A percentile compares a stretch with the other conserved stretches of the same genome.
These are phyloP conservation scores for Mortierella sp. DNA, from an alignment of 371 early-diverging fungal species.

Conservation along the genomic window DNA sequence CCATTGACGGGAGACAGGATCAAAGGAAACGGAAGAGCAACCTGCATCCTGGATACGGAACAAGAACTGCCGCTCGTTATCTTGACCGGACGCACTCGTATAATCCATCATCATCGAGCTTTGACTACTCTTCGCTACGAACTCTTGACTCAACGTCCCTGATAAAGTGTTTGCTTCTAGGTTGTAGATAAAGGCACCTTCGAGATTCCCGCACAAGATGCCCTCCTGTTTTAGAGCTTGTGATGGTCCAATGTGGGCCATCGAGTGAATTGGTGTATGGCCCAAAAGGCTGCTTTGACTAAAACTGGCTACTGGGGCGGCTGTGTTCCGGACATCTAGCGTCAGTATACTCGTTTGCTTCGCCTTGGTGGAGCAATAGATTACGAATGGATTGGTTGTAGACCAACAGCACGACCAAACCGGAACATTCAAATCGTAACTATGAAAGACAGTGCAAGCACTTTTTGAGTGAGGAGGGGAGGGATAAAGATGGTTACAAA, in stretches of 20 bases:
- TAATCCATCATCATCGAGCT: not conserved
- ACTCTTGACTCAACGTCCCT: slow-evolving; percentile 12
- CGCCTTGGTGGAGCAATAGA: slow-evolving; percentile 36
- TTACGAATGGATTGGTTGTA: slow-evolving; percentile 16
- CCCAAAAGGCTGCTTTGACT: slow-evolving; percentile 23
- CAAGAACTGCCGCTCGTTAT: not conserved
- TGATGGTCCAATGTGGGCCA: slow-evolving; percentile 29
- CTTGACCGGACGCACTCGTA: not conserved
- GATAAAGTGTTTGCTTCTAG: not conserved
- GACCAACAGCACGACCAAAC: slow-evolving; percentile 54
- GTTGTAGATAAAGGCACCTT: slow-evolving; percentile 38
- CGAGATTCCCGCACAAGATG: slow-evolving; percentile 38
- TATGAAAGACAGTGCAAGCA: not conserved
- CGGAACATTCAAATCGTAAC: slow-evolving; percentile 25
- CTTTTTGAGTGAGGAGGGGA: too few relatives aligned
- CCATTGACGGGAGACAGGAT: slow-evolving; percentile 30
- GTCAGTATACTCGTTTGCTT: slow-evolving; percentile 26
- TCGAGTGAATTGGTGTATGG: slow-evolving; percentile 41
- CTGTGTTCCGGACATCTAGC: slow-evolving; percentile 34
- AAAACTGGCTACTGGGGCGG: slow-evolving; percentile 9
- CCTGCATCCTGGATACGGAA: slow-evolving; percentile 18
- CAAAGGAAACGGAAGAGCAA: slow-evolving; percentile 36
- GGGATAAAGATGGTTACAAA: too few relatives aligned
- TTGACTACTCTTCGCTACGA: slow-evolving; percentile 13
- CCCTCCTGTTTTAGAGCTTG: slow-evolving; percentile 17